Conservation (phyloP, 805 yeast genomes). For the Cyberlindnera euphorbiae region DNA sequence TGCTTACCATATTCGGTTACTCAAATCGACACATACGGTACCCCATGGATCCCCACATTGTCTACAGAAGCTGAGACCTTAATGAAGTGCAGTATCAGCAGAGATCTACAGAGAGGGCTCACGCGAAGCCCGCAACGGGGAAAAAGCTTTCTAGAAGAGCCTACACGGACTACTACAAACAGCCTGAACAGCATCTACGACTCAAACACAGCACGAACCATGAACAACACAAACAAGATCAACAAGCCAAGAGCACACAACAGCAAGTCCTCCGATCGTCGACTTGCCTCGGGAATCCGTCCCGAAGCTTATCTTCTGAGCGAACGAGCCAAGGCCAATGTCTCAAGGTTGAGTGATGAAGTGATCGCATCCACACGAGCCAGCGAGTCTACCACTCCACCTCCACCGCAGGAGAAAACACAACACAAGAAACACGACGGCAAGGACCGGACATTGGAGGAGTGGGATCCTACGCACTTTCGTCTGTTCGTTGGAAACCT, state of each 20-base stretch:
- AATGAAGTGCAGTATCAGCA: too few species aligned
- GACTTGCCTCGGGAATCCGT: constrained; percentile 44
- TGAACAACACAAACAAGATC: constrained; percentile 6
- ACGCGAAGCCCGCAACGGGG: too few species aligned
- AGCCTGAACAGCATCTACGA: too few species aligned
- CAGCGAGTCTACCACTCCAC: constrained; percentile 3
- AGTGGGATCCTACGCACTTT: constrained; percentile 70
- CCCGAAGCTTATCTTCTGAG: constrained; percentile 41
- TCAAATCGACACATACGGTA: too few species aligned
- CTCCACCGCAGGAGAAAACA: too few species aligned
- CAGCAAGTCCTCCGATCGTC: constrained; percentile 45
- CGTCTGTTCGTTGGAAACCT: constrained; percentile 72
- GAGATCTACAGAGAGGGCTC: too few species aligned
- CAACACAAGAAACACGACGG: too few species aligned
- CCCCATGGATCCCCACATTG: too few species aligned
- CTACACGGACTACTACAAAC: too few species aligned
- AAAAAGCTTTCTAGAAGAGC: neutral
- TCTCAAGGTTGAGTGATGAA: constrained; percentile 9
- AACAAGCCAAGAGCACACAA: constrained; percentile 16
- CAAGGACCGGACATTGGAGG: too few species aligned
- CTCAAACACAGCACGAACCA: neutral
- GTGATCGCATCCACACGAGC: constrained; percentile 12
- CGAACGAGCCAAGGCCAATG: constrained; percentile 21
- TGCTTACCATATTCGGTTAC: too few species aligned
- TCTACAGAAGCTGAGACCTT: too few species aligned